Conservation (phyloP, 768 basidiomycete species). For the Sistotremastrum suecicum region DNA sequence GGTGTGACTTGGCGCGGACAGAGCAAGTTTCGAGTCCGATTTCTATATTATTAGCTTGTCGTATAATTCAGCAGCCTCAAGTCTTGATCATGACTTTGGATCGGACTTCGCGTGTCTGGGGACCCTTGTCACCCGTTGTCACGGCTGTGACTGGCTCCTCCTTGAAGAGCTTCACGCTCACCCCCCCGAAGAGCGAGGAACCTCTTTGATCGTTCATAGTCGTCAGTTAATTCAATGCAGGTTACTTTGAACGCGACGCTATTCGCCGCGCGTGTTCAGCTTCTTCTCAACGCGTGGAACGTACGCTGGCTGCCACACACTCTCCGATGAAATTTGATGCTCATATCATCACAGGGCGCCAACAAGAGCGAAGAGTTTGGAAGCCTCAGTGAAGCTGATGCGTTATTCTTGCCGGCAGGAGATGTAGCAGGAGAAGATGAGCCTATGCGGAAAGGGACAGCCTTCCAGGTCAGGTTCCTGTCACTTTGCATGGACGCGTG, state of each 20-base stretch:
- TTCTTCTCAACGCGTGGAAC: slow-evolving; percentile 48
- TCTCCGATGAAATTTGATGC: slow-evolving; percentile 3
- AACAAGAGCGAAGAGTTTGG: slow-evolving; percentile 57
- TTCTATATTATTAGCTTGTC: too few relatives aligned
- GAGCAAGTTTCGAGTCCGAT: too few relatives aligned
- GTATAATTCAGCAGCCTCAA: too few relatives aligned
- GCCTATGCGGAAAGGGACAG: slow-evolving; percentile 80
- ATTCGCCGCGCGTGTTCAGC: slow-evolving; percentile 43
- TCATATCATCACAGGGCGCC: slow-evolving; percentile 33
- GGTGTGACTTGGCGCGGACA: too few relatives aligned
- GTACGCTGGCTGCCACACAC: slow-evolving; percentile 23
- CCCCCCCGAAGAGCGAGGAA: too few relatives aligned
- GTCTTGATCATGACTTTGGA: too few relatives aligned
- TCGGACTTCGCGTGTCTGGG: too few relatives aligned
- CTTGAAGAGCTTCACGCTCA: too few relatives aligned
- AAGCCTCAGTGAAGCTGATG: slow-evolving; percentile 53
- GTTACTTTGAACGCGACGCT: slow-evolving; percentile 50
- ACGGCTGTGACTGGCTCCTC: too few relatives aligned
- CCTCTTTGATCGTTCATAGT: too few relatives aligned
- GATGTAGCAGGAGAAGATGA: slow-evolving; percentile 79
- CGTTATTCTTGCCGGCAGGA: slow-evolving; percentile 57
- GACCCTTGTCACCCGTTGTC: too few relatives aligned
- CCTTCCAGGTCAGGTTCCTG: slow-evolving; percentile 58
- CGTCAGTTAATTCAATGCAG: slow-evolving; percentile 26
- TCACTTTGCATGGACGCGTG: slow-evolving; percentile 3